These are phyloP conservation scores for Digitaria exilis DNA, from an alignment of 202 grass and related monocot genomes.

Conservation along the genomic window DNA sequence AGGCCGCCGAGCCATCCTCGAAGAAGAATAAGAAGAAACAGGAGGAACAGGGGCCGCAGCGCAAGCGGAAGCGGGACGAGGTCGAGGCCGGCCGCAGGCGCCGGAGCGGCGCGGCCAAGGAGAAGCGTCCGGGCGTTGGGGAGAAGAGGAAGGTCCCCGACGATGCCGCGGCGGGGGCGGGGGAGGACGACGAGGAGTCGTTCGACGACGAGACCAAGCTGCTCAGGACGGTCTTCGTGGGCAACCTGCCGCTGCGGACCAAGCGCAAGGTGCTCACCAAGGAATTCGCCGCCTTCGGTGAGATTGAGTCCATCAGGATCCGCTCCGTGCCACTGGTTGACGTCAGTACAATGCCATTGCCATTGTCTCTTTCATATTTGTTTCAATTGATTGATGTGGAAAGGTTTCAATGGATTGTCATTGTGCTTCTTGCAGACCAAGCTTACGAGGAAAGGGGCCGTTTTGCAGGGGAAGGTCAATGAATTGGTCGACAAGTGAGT, in stretches of 20 bases:
- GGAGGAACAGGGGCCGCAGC: slow-evolving; percentile 23
- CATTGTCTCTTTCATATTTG: background rate
- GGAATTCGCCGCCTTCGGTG: slow-evolving; percentile 76
- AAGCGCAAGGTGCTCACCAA: slow-evolving; percentile 69
- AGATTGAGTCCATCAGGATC: slow-evolving; percentile 82
- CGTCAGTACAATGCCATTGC: slow-evolving; percentile 47
- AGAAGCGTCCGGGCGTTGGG: slow-evolving; percentile 44
- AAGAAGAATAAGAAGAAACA: slow-evolving; percentile 46
- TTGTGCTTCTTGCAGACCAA: slow-evolving; percentile 71
- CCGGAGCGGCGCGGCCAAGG: slow-evolving; percentile 3
- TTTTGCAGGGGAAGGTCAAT: slow-evolving; percentile 77
- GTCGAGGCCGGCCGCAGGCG: slow-evolving; percentile 42
- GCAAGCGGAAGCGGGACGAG: slow-evolving; percentile 67
- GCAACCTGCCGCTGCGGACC: slow-evolving; percentile 81
- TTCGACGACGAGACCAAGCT: slow-evolving; percentile 91
- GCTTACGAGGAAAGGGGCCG: slow-evolving; percentile 73
- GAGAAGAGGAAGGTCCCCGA: slow-evolving; percentile 78
- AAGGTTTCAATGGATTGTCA: background rate
- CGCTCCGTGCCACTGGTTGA: slow-evolving; percentile 84
- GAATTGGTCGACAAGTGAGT: slow-evolving; percentile 69
- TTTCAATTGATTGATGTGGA: background rate
- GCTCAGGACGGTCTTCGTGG: slow-evolving; percentile 87
- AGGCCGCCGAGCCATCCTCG: slow-evolving; percentile 5
- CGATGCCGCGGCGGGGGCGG: slow-evolving; percentile 26
- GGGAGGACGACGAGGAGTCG: slow-evolving; percentile 43